Evolutionary conservation across 1,284 basidiomycete genomes (phyloP).

Genomic region (Ceratobasidium sp.): DNA sequence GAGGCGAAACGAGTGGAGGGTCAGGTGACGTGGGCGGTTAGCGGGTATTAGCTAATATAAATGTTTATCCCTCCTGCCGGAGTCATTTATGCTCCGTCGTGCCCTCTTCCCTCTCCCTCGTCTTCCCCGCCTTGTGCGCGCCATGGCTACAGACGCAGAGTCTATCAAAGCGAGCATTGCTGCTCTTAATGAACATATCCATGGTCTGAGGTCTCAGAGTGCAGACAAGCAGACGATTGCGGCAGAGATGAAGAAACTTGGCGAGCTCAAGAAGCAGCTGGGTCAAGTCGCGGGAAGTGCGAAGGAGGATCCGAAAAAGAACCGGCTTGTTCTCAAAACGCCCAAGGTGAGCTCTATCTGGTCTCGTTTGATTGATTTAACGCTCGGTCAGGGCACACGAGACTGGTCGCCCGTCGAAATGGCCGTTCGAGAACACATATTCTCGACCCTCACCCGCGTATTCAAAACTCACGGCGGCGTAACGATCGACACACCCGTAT

Average conservation of each 20-base stretch:
- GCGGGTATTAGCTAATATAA: no score
- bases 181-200: conserved; percentile 39
- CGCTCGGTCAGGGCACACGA: conserved; percentile 81
- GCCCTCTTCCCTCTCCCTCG: neutral
- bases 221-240: conserved; percentile 68
- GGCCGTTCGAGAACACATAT: conserved; percentile 92
- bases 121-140: conserved; percentile 7
- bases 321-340: conserved; percentile 80
- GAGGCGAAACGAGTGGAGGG: neutral
- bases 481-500: conserved; percentile 97
- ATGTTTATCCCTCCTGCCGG: neutral
- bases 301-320: conserved; percentile 70
- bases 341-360: conserved; percentile 72
- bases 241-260: conserved; percentile 75
- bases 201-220: conserved; percentile 71
- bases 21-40: conserved; percentile 16
- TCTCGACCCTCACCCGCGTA: conserved; percentile 87
- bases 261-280: conserved; percentile 75
- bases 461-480: conserved; percentile 93
- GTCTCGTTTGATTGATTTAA: neutral
- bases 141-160: conserved; percentile 35
- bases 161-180: conserved; percentile 46
- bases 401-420: conserved; percentile 97
- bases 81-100: conserved; percentile 17
- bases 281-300: conserved; percentile 52